These are phyloP conservation scores for Solanum hybrid DNA, from an alignment of 305 asterid species.

Conservation along the genomic window DNA sequence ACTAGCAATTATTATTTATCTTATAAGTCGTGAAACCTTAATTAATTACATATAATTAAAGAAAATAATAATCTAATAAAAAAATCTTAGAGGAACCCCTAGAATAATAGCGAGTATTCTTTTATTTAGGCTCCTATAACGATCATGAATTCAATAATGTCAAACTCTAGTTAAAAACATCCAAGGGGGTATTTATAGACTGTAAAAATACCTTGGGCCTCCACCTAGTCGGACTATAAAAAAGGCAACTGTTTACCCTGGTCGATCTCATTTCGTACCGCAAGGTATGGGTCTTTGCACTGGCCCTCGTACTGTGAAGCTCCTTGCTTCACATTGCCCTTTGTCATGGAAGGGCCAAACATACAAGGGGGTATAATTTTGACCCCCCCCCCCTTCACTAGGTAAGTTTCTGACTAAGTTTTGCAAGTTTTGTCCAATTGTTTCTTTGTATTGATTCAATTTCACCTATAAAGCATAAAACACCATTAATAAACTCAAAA, in stretches of 20 bases:
- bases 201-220: background rate
- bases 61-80: background rate
- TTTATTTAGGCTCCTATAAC: background rate
- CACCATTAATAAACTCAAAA: background rate
- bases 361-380: background rate
- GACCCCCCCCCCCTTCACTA: background rate
- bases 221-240: background rate
- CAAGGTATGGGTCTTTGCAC: background rate
- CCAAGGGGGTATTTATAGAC: background rate
- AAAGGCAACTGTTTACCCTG: background rate
- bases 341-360: background rate
- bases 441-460: background rate
- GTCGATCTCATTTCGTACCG: background rate
- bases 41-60: background rate
- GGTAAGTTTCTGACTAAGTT: background rate
- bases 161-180: background rate
- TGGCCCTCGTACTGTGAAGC: background rate
- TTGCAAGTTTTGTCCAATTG: background rate
- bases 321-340: background rate
- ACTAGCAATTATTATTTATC: background rate
- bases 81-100: background rate
- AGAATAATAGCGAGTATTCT: too few species aligned
- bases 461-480: background rate
- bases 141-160: background rate
- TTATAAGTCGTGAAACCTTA: background rate